Conservation (phyloP, 2,329 filamentous ascomycete genomes). For the Fusarium kyushuense region DNA sequence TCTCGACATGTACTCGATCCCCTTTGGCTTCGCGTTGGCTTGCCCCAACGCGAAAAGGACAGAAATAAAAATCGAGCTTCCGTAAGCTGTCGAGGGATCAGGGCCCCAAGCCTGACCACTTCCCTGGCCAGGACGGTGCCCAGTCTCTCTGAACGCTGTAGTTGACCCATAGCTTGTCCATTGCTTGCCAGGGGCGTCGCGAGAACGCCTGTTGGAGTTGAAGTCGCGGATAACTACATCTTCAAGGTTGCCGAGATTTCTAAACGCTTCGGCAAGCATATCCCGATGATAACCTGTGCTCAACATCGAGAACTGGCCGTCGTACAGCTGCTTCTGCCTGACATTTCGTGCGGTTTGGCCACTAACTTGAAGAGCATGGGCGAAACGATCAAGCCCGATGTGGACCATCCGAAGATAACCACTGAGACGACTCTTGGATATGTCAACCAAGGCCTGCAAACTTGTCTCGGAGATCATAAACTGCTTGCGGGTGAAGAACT, state of each 20-base stretch:
- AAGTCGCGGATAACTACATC: constrained; percentile 71
- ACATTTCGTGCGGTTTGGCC: constrained; percentile 24
- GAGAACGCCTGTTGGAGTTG: constrained; percentile 60
- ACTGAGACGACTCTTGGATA: constrained; percentile 61
- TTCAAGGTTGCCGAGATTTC: constrained; percentile 65
- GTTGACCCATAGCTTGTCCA: constrained; percentile 69
- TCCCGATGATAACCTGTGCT: constrained; percentile 61
- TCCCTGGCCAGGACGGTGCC: constrained; percentile 37
- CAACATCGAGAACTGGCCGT: constrained; percentile 50
- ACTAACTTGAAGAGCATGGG: constrained; percentile 2
- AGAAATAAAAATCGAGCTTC: constrained; percentile 54
- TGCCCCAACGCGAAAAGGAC: constrained; percentile 59
- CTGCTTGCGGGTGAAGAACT: constrained; percentile 75
- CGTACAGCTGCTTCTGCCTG: constrained; percentile 35
- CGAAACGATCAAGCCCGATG: constrained; percentile 48
- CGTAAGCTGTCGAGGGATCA: constrained; percentile 36
- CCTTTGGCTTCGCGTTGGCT: constrained; percentile 53
- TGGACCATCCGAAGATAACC: constrained; percentile 54
- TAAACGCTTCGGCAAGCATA: constrained; percentile 69
- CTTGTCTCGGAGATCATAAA: constrained; percentile 72
- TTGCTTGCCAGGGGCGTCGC: constrained; percentile 57
- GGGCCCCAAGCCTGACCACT: constrained; percentile 2
- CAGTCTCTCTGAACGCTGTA: constrained; percentile 55
- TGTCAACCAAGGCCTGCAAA: constrained; percentile 65
- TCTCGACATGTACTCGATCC: constrained; percentile 63